These are phyloP conservation scores for Tylopilus intermedius DNA, from an alignment of 768 basidiomycete genomes.

Conservation along the genomic window DNA sequence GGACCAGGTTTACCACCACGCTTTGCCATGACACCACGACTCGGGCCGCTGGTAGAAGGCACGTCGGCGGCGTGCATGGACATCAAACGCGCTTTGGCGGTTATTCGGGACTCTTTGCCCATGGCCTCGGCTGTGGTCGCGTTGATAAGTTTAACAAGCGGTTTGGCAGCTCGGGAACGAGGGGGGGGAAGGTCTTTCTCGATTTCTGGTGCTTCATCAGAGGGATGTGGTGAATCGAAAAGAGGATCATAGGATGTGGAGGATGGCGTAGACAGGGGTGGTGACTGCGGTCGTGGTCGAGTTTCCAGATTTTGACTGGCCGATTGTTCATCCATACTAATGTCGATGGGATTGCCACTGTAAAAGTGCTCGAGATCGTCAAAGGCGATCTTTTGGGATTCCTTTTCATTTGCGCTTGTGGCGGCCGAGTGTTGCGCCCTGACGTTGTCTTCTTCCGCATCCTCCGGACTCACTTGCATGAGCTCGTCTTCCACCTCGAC, in stretches of 20 bases:
- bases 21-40: slow-evolving; percentile 3
- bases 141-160: slow-evolving; percentile 51
- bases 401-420: slow-evolving; percentile 1
- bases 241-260: slow-evolving; percentile 22
- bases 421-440: slow-evolving; percentile 1
- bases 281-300: slow-evolving; percentile 1
- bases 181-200: slow-evolving; percentile 32
- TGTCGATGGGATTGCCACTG: slow-evolving; percentile 27
- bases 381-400: slow-evolving; percentile 14
- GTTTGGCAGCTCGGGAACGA: slow-evolving; percentile 46
- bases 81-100: slow-evolving; percentile 46
- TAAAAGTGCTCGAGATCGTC: slow-evolving; percentile 31
- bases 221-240: slow-evolving; percentile 23
- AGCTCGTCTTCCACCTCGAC: slow-evolving; percentile 35
- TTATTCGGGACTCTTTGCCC: slow-evolving; percentile 37
- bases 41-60: slow-evolving; percentile 11
- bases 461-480: slow-evolving; percentile 24
- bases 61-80: slow-evolving; percentile 12
- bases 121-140: slow-evolving; percentile 21
- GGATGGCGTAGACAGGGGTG: slow-evolving; percentile 9
- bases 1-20: slow-evolving; percentile 41
- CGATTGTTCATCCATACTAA: slow-evolving; percentile 19
- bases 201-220: slow-evolving; percentile 8
- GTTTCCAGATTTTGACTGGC: background rate
- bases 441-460: slow-evolving; percentile 12